These are phyloP conservation scores for Monosporascus ibericus DNA, from an alignment of 2,329 filamentous ascomycete species.

Conservation along the genomic window DNA sequence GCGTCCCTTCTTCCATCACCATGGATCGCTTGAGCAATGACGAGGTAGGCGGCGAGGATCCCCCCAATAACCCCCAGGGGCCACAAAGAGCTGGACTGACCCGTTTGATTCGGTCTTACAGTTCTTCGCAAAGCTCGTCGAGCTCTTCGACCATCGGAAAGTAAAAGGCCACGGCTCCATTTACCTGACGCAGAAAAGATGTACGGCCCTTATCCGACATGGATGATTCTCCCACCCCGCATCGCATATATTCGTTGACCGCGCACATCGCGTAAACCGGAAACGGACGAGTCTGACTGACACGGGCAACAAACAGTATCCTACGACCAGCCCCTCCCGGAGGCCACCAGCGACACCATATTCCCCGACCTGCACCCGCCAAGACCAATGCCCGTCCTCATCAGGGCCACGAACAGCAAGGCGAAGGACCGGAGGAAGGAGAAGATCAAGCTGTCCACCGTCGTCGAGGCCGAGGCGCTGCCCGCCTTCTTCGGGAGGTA, in stretches of 20 bases:
- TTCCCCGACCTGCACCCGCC: slow-evolving; percentile 55
- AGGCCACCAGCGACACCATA: slow-evolving; percentile 40
- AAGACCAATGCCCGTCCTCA: slow-evolving; percentile 63
- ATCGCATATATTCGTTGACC: too few species aligned
- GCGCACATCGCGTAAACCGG: too few species aligned
- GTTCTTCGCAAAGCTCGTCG: slow-evolving; percentile 67
- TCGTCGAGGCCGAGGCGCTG: slow-evolving; percentile 70
- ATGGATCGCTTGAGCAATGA: slow-evolving; percentile 53
- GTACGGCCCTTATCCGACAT: slow-evolving; percentile 36
- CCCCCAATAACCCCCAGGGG: too few species aligned
- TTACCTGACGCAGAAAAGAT: slow-evolving; percentile 69
- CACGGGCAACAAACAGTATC: slow-evolving; percentile 30
- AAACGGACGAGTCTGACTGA: neutral
- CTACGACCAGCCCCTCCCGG: slow-evolving; percentile 35
- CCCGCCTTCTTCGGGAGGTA: slow-evolving; percentile 80
- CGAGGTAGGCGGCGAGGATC: slow-evolving; percentile 38
- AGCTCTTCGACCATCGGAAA: slow-evolving; percentile 62
- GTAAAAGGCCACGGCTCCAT: slow-evolving; percentile 67
- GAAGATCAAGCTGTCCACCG: slow-evolving; percentile 73
- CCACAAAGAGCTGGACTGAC: slow-evolving; percentile 1
- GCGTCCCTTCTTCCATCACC: slow-evolving; percentile 10
- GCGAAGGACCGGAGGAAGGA: slow-evolving; percentile 48
- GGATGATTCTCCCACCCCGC: too few species aligned
- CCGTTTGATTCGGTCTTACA: slow-evolving; percentile 28
- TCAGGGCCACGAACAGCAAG: slow-evolving; percentile 81